Conservation (phyloP, 176 grass and related monocot species). For the maize (Zea mays) region Zm-B73-REFERENCE-NAM-5.0 NC_050098.1:205354001-205354500, state of each 20-base stretch:
- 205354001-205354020: background rate
- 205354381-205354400: conserved; percentile 72
- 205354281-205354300: conserved; percentile 26
- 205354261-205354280: background rate
- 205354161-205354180: conserved; percentile 39
- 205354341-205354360: conserved; percentile 64
- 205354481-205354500: conserved; percentile 65
- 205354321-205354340: conserved; percentile 72
- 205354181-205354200: conserved; percentile 25
- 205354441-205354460: conserved; percentile 95
- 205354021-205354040: background rate
- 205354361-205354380: conserved; percentile 89
- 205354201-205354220: conserved; percentile 37
- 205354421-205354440: conserved; percentile 77
- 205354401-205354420: conserved; percentile 67
- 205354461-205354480: conserved; percentile 76
- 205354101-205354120: conserved; percentile 32
- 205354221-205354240: conserved; percentile 31
- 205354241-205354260: conserved; percentile 33
- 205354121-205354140: conserved; percentile 40
- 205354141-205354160: conserved; percentile 34
- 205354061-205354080: background rate
- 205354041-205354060: background rate
- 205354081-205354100: conserved; percentile 28
- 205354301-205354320: conserved; percentile 31